Conservation (phyloP, 73 alveolate genomes). For the Uronychia binucleata region DNA sequence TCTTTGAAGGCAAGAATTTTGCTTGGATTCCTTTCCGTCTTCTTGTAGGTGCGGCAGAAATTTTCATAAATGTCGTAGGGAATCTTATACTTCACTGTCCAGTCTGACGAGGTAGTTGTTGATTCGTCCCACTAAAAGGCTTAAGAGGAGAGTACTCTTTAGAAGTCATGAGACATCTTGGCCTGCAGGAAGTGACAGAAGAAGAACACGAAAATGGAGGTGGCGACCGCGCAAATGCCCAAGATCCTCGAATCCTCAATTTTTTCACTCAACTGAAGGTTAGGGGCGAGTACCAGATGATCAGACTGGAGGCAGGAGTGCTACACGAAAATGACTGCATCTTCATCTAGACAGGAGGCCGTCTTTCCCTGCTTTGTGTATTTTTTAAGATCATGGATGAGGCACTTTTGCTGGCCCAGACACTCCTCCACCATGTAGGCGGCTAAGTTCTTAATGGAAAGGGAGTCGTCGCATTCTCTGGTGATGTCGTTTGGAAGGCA, state of each 20-base stretch:
- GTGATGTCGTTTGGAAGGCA: not conserved
- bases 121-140: not conserved
- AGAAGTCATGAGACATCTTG: not conserved
- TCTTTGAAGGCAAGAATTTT: conserved; percentile 14
- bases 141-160: no score
- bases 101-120: conserved; percentile 56
- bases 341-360: not conserved
- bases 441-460: not conserved
- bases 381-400: not conserved
- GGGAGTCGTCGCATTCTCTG: not conserved
- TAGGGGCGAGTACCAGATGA: not conserved
- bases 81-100: conserved; percentile 28
- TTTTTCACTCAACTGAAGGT: not conserved
- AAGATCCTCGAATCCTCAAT: not conserved
- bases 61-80: not conserved
- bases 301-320: not conserved
- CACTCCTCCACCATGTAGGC: not conserved
- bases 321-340: not conserved
- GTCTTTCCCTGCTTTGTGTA: not conserved
- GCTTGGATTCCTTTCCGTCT: not conserved
- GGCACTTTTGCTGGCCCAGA: not conserved
- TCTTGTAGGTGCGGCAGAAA: not conserved
- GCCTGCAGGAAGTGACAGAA: not conserved
- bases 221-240: not conserved
- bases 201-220: not conserved